These are phyloP conservation scores for Fistulina hepatica DNA, from an alignment of 1,284 basidiomycete species.

Conservation along the genomic window DNA sequence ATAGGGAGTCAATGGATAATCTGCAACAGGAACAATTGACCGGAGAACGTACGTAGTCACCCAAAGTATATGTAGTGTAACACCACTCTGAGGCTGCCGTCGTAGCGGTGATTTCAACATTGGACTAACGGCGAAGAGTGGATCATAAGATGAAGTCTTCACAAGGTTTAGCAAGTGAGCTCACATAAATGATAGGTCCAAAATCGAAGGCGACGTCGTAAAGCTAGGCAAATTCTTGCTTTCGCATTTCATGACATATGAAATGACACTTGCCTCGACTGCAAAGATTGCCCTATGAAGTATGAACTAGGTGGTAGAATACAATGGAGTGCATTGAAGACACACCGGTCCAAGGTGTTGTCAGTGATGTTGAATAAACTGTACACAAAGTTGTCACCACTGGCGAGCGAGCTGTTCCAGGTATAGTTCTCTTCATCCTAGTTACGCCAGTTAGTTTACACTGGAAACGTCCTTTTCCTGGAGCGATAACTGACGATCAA, in stretches of 20 bases:
- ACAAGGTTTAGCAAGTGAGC: constrained; percentile 1
- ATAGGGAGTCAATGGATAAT: not conserved
- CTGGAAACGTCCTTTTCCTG: not conserved
- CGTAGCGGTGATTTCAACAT: constrained; percentile 20
- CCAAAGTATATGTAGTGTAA: constrained; percentile 16
- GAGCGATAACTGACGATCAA: constrained; percentile 8
- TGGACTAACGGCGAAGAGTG: constrained; percentile 13
- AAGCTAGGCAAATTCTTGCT: constrained; percentile 10
- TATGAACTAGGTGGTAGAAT: not conserved
- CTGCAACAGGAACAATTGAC: not conserved
- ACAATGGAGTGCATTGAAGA: not conserved
- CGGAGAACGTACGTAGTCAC: constrained; percentile 16
- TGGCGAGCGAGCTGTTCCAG: constrained; percentile 23
- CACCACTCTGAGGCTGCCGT: constrained; percentile 22
- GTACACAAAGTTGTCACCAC: constrained; percentile 17
- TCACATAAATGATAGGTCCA: constrained; percentile 20
- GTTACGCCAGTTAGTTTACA: not conserved
- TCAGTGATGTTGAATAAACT: constrained; percentile 21
- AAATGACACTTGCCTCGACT: constrained; percentile 16
- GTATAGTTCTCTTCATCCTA: constrained; percentile 17
- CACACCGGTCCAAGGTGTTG: constrained; percentile 22
- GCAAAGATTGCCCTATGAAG: constrained; percentile 13
- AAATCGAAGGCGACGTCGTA: constrained; percentile 21
- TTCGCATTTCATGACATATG: not conserved
- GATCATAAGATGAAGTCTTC: not conserved